Conservation (phyloP, 495 filamentous ascomycete genomes). For the Tuber aestivum region DNA sequence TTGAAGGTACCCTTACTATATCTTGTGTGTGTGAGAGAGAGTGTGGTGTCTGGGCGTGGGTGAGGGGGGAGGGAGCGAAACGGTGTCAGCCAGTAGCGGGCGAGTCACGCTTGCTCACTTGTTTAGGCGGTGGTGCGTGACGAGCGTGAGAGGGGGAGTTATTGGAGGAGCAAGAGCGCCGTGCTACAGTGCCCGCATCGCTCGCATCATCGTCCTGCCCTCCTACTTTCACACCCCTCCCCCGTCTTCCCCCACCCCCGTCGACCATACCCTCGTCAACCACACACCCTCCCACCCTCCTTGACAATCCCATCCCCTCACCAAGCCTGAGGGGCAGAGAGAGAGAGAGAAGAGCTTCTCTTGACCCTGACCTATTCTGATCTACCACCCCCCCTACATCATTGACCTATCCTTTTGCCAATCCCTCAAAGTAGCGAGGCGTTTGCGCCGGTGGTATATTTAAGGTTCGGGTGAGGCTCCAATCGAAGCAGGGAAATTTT, state of each 20-base stretch:
- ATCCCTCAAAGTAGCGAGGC: not conserved
- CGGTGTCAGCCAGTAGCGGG: not conserved
- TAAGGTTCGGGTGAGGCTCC: constrained; percentile 3
- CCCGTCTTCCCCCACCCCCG: not conserved
- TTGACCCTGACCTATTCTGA: too few species aligned
- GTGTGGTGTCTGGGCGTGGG: not conserved
- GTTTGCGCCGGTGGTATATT: not conserved
- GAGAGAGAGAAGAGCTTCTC: not conserved
- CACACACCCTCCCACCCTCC: not conserved
- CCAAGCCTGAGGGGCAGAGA: constrained; percentile 1
- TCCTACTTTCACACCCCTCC: not conserved
- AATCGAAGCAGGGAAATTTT: not conserved
- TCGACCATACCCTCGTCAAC: not conserved
- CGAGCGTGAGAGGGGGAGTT: not conserved
- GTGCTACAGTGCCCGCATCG: not conserved
- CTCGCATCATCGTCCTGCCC: not conserved
- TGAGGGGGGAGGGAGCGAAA: not conserved
- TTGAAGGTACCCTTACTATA: not conserved
- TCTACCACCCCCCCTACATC: not conserved
- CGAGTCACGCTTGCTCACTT: not conserved
- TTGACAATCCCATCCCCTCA: not conserved
- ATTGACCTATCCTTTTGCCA: not conserved
- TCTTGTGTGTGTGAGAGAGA: not conserved
- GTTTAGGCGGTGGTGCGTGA: not conserved
- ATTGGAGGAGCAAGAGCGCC: not conserved